Conservation (phyloP, 345 rosid genomes). For the Balakata baccata region DNA sequence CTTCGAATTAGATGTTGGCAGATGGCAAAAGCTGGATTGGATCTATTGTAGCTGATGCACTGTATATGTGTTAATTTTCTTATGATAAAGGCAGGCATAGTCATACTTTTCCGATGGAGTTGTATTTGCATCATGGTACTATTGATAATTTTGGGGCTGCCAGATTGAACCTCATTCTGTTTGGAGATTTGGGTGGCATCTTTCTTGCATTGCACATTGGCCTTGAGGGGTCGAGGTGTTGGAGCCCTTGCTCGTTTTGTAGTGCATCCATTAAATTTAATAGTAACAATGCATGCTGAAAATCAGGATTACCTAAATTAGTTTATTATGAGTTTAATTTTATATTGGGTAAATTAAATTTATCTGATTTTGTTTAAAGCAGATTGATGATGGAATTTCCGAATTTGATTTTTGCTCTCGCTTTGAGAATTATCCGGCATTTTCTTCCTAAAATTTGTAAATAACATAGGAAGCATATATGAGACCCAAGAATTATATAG, state of each 20-base stretch:
- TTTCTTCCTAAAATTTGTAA: neutral
- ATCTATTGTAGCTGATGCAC: neutral
- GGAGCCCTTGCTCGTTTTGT: too few species aligned
- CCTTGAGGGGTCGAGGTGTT: too few species aligned
- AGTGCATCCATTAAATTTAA: neutral
- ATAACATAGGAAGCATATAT: neutral
- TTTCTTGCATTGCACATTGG: neutral
- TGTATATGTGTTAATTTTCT: neutral
- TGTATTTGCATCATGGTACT: neutral
- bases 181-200: neutral
- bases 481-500: neutral
- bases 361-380: neutral
- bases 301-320: neutral
- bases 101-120: neutral
- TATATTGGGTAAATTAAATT: neutral
- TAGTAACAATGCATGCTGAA: neutral
- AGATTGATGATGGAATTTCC: neutral
- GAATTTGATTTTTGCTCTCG: neutral
- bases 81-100: neutral
- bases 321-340: neutral
- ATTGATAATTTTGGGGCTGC: neutral
- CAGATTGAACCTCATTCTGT: neutral
- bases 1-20: conserved; percentile 1
- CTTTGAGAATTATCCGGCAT: neutral
- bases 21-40: conserved; percentile 5